These are phyloP conservation scores for Rosa rugosa DNA, from an alignment of 306 rosid species.

Conservation along the genomic window DNA sequence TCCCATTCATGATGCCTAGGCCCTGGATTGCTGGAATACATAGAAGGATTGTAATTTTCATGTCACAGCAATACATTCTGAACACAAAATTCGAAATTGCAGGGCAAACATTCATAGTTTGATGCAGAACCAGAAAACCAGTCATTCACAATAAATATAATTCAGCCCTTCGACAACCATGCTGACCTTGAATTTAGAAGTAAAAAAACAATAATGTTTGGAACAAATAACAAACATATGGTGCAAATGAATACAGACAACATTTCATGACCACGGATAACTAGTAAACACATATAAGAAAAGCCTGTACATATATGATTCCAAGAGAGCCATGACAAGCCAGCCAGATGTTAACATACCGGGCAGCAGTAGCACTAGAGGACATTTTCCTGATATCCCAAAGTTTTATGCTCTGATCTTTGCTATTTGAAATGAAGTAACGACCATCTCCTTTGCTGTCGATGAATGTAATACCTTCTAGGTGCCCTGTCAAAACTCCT, in stretches of 20 bases:
- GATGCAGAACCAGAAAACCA: background rate
- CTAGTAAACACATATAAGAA: background rate
- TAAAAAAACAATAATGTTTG: background rate
- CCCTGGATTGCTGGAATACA: slow-evolving; percentile 43
- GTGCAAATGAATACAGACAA: background rate
- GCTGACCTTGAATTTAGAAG: background rate
- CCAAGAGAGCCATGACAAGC: background rate
- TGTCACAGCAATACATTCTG: background rate
- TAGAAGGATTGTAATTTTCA: background rate
- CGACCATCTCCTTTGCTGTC: slow-evolving; percentile 94
- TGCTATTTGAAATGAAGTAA: slow-evolving; percentile 84
- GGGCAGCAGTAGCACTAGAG: slow-evolving; percentile 43
- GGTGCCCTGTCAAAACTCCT: slow-evolving; percentile 80
- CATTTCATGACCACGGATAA: background rate
- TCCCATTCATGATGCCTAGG: slow-evolving; percentile 66
- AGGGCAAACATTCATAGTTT: background rate
- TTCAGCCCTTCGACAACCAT: background rate
- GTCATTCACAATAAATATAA: background rate
- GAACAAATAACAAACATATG: background rate
- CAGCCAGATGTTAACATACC: slow-evolving; percentile 36
- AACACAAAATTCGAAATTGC: background rate
- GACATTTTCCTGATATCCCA: slow-evolving; percentile 96
- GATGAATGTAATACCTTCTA: slow-evolving; percentile 83
- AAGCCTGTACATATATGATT: background rate
- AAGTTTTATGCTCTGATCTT: slow-evolving; percentile 89